Base-by-base conservation (phyloP, 1,284 basidiomycete species). In the Cutaneotrichosporon mucoides region DNA sequence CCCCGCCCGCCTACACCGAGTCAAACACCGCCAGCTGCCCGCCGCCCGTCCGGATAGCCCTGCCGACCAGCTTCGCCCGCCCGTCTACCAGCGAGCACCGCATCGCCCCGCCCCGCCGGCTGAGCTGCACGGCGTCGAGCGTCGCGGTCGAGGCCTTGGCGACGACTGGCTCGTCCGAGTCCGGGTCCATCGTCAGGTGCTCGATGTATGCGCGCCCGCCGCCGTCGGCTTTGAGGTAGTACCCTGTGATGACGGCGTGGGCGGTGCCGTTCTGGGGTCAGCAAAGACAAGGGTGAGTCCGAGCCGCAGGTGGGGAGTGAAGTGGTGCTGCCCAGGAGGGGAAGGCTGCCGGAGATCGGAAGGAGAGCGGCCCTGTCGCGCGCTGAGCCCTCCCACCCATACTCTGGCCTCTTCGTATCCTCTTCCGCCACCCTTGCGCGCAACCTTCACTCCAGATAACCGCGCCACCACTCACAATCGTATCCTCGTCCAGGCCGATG, bases 401-500 rank as follows among this genome's bases (percentile, higher is more conserved):
- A 24, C 24, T 24, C 24, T 24, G 24, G 24, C 24, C 24, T 24
- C 24, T 24, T 24, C 24, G 24, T 24, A 24, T 24, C 24, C 24
- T 24, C 24, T 24, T 24, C 24, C 24, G 24, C 24, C 24, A 24
- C 24, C 24, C 24, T 24, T 24, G 24, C 24, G 24, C 24, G 24
- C 24, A 24, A 24, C 24, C 24, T 24, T 24, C 24, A 24, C 24
- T 24, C 24, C 24, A 24, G 24, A 24, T 24, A 24, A 24, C 24
- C 24, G 24, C 24, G 24, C 24, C 24, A 24, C 24, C 24, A 24
- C 71, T 66, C 49, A 75, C 73, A 5, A 75, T 70, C 34, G 69
- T 66, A 60, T 75, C 73, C 55, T 75, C 73, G 34, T 65, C 64
- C 34, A 71, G 60, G 2, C 66, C 70, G 3, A 69, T 24, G 3